A percentile compares a stretch with the other conserved stretches of the same genome.
Evolutionary conservation across 139 green algal species (phyloP).

Genomic region (Tetradesmus obliquus): DNA sequence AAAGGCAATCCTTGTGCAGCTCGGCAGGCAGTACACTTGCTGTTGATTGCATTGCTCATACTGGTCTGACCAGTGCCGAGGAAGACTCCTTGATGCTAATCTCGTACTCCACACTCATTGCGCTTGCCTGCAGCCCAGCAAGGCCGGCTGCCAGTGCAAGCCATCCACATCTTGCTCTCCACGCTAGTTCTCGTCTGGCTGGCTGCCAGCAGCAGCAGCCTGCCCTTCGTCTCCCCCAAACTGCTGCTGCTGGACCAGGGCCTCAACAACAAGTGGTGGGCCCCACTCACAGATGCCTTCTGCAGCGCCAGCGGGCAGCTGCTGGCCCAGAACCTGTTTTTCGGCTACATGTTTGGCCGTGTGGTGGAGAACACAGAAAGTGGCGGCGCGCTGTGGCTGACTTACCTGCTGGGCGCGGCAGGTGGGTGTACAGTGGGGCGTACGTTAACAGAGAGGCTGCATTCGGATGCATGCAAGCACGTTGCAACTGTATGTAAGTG

Average conservation of each 20-base stretch:
- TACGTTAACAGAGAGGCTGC: neutral
- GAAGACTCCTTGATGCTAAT: neutral
- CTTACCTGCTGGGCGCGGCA: slow-evolving; percentile 2
- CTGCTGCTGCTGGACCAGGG: slow-evolving; percentile 10
- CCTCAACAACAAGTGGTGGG: neutral
- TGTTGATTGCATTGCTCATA: no score
- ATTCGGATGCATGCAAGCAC: neutral
- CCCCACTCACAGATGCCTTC: neutral
- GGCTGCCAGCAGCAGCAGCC: neutral
- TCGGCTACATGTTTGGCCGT: slow-evolving; percentile 49
- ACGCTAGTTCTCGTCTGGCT: slow-evolving; percentile 4
- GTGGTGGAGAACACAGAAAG: slow-evolving; percentile 43
- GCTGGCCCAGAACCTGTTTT: slow-evolving; percentile 46
- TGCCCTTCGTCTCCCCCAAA: neutral
- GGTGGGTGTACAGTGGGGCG: neutral
- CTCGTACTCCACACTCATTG: neutral
- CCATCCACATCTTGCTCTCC: slow-evolving; percentile 26
- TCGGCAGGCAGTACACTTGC: no score
- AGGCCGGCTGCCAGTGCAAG: neutral
- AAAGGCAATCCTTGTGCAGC: no score
- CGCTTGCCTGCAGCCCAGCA: neutral
- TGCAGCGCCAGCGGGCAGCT: slow-evolving; percentile 11
- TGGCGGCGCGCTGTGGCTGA: slow-evolving; percentile 33
- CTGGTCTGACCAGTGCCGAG: no score
- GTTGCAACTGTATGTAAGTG: neutral